phyloP scores from a whole-genome alignment of 768 basidiomycete genomes.

The Mycena albidolilacea region DNA sequence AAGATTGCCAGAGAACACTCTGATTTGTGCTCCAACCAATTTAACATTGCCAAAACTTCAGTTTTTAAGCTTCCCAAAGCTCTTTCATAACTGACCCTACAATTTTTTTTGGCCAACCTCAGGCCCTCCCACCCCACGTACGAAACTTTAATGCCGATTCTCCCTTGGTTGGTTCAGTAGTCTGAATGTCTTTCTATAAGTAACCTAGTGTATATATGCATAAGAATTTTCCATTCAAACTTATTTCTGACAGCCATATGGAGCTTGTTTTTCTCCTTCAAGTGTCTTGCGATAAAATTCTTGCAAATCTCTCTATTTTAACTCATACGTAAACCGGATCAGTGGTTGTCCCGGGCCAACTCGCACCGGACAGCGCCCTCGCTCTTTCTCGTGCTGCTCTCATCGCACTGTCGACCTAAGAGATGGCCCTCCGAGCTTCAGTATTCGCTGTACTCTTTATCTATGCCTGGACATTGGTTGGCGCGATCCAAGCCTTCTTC shows the following conservation, averaged over 20 bases:
- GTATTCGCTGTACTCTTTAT: slow-evolving; percentile 16
- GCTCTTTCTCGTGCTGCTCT: slow-evolving; percentile 16
- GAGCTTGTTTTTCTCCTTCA: slow-evolving; percentile 12
- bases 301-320: slow-evolving; percentile 8
- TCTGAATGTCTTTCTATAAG: too few species aligned
- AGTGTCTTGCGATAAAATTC: slow-evolving; percentile 14
- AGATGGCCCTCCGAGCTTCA: slow-evolving; percentile 24
- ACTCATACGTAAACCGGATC: slow-evolving; percentile 25
- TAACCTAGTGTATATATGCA: too few species aligned
- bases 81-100: too few species aligned
- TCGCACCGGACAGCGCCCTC: slow-evolving; percentile 21
- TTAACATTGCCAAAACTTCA: too few species aligned
- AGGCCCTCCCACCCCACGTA: too few species aligned
- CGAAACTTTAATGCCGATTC: too few species aligned
- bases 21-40: too few species aligned
- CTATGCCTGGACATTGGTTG: slow-evolving; percentile 23
- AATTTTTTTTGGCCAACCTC: too few species aligned
- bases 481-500: slow-evolving; percentile 21
- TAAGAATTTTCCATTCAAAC: too few species aligned
- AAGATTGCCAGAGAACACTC: too few species aligned
- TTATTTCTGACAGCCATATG: neutral
- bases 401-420: slow-evolving; percentile 26
- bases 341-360: slow-evolving; percentile 20
- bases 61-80: too few species aligned
- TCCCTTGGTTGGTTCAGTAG: too few species aligned